Evolutionary conservation across 805 yeast species (phyloP).

Genomic region (Zygotorulaspora sp.): DNA sequence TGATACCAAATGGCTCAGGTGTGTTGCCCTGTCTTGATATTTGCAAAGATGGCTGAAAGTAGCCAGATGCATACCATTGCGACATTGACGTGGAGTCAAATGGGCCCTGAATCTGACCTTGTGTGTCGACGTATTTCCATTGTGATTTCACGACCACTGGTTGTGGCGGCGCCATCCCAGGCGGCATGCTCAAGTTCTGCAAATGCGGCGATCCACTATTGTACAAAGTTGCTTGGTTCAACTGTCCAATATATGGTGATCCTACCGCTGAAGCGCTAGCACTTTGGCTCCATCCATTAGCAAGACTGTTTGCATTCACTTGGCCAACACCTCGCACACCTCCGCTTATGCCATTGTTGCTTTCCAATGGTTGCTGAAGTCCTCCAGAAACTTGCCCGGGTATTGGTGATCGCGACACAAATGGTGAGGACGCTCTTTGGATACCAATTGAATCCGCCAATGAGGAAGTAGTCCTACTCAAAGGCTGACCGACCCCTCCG

Average conservation of each 20-base stretch:
- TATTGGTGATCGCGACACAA: constrained; percentile 8
- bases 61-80: constrained; percentile 65
- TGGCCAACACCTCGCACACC: not conserved
- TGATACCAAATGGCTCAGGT: constrained; percentile 29
- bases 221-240: constrained; percentile 10
- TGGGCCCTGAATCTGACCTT: constrained; percentile 79
- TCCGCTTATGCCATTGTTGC: not conserved
- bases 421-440: constrained; percentile 26
- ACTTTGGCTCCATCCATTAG: not conserved
- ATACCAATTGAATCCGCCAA: constrained; percentile 28
- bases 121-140: constrained; percentile 75
- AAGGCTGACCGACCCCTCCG: constrained; percentile 10
- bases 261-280: constrained; percentile 10
- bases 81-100: constrained; percentile 73
- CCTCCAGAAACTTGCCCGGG: constrained; percentile 1
- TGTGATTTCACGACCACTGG: constrained; percentile 40
- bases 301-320: constrained; percentile 4
- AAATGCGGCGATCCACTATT: constrained; percentile 9
- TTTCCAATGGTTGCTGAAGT: not conserved
- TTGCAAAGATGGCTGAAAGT: constrained; percentile 52
- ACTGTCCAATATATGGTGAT: constrained; percentile 16
- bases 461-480: constrained; percentile 23
- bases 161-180: constrained; percentile 6
- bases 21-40: constrained; percentile 45
- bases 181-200: constrained; percentile 6